A percentile compares a stretch with the other conserved stretches of the same genome.
Conservation (phyloP, 768 basidiomycete genomes). For the Mycena kentingensis region DNA sequence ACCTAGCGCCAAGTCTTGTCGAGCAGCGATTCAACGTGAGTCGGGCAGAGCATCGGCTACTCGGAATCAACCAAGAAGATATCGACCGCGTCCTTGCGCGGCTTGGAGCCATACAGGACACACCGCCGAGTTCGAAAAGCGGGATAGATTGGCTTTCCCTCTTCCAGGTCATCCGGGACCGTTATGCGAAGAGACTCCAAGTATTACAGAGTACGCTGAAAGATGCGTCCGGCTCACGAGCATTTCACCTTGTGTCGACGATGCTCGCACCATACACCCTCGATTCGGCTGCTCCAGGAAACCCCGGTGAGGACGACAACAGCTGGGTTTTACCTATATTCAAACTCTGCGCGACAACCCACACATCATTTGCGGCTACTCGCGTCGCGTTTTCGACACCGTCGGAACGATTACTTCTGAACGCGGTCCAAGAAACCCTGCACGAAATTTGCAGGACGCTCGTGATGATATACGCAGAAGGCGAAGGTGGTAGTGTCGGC, state of each 20-base stretch:
- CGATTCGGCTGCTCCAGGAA: slow-evolving; percentile 19
- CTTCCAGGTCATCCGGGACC: slow-evolving; percentile 38
- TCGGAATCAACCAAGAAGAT: slow-evolving; percentile 35
- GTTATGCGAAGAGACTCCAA: slow-evolving; percentile 45
- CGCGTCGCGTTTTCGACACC: slow-evolving; percentile 22
- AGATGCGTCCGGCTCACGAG: slow-evolving; percentile 22
- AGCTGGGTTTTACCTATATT: slow-evolving; percentile 39
- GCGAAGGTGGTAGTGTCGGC: slow-evolving; percentile 25
- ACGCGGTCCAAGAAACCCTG: slow-evolving; percentile 35
- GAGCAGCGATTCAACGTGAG: slow-evolving; percentile 31
- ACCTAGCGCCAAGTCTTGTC: slow-evolving; percentile 39
- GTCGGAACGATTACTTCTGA: slow-evolving; percentile 34
- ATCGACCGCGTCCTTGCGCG: slow-evolving; percentile 28
- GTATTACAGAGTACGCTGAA: slow-evolving; percentile 38
- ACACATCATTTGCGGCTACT: slow-evolving; percentile 28
- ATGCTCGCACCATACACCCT: slow-evolving; percentile 38
- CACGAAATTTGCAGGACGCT: slow-evolving; percentile 49
- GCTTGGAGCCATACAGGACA: slow-evolving; percentile 19
- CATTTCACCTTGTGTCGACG: slow-evolving; percentile 29
- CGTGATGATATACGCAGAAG: slow-evolving; percentile 51
- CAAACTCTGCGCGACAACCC: slow-evolving; percentile 33
- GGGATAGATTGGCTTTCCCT: slow-evolving; percentile 45
- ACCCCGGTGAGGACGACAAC: slow-evolving; percentile 8
- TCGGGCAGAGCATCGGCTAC: slow-evolving; percentile 37
- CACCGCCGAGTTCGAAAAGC: slow-evolving; percentile 25